These are phyloP conservation scores for Aspergillus bridgeri DNA, from an alignment of 495 filamentous ascomycete genomes.

Conservation along the genomic window DNA sequence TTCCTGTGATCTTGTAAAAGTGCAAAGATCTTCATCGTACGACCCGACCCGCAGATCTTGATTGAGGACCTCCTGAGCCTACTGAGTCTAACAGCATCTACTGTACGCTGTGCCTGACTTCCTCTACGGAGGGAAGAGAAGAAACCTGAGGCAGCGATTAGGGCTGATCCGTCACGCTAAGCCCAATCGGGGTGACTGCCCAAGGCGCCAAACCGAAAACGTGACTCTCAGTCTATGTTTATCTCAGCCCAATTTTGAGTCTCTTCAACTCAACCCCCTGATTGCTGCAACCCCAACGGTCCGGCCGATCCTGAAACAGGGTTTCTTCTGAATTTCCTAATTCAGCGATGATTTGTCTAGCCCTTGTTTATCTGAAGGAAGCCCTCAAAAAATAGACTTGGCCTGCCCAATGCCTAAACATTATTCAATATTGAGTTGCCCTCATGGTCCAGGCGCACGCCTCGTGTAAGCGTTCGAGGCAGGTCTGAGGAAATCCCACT, in stretches of 20 bases:
- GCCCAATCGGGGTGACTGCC: not conserved
- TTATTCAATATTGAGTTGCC: not conserved
- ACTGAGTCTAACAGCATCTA: too few relatives aligned
- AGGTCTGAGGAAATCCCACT: not conserved
- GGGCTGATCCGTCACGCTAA: not conserved
- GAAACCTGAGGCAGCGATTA: not conserved
- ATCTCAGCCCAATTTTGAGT: not conserved
- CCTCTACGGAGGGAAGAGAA: too few relatives aligned
- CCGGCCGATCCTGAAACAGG: too few relatives aligned
- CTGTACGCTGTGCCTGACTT: too few relatives aligned
- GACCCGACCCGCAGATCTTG: too few relatives aligned
- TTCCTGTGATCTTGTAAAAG: too few relatives aligned
- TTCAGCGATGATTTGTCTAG: not conserved
- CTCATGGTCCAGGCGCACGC: not conserved
- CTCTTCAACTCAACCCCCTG: not conserved
- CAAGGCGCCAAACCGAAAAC: too few relatives aligned
- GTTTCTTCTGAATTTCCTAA: not conserved
- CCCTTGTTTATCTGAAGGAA: not conserved
- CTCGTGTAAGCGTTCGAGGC: not conserved
- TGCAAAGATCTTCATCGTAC: too few relatives aligned
- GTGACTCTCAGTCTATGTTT: not conserved
- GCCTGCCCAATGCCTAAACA: not conserved
- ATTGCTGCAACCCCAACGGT: not conserved
- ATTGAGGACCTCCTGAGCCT: too few relatives aligned
- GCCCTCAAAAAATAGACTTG: not conserved